Percentiles rank a stretch among this genome's conserved stretches.
Evolutionary conservation across 2,329 filamentous ascomycete species (phyloP).

Genomic region (Akanthomyces dipterigenus): DNA sequence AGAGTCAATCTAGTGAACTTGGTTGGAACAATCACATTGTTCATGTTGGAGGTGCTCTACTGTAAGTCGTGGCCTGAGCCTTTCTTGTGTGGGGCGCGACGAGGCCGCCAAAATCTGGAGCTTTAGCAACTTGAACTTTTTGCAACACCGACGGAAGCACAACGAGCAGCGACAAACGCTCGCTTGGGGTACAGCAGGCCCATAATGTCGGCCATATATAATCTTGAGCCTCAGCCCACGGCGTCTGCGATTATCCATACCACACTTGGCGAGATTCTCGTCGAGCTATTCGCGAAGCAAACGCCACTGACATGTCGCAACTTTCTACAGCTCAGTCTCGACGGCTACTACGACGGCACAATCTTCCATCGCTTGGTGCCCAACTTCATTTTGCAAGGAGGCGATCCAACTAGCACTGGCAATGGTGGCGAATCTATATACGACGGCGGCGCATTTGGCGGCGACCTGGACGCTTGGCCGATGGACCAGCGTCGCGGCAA

Average conservation of each 20-base stretch:
- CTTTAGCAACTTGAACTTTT: neutral
- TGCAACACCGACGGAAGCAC: neutral
- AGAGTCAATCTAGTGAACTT: no score
- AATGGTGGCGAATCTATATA: constrained; percentile 89
- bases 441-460: constrained; percentile 71
- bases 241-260: constrained; percentile 89
- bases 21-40: neutral
- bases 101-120: neutral
- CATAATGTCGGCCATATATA: constrained; percentile 81
- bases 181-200: neutral
- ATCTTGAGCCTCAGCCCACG: constrained; percentile 89
- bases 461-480: constrained; percentile 65
- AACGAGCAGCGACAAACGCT: neutral
- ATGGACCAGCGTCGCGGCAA: constrained; percentile 57
- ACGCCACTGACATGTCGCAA: constrained; percentile 86
- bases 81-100: constrained; percentile 3
- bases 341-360: constrained; percentile 91
- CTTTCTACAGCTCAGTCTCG: constrained; percentile 89
- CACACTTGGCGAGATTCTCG: constrained; percentile 76
- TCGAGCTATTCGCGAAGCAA: constrained; percentile 94
- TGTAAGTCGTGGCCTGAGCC: neutral
- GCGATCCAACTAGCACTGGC: constrained; percentile 88
- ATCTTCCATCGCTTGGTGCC: constrained; percentile 91
- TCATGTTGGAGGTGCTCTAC: neutral
- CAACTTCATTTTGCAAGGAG: constrained; percentile 89